Conservation (phyloP, 305 asterid genomes). For the Solanum aculeatissimum region DNA sequence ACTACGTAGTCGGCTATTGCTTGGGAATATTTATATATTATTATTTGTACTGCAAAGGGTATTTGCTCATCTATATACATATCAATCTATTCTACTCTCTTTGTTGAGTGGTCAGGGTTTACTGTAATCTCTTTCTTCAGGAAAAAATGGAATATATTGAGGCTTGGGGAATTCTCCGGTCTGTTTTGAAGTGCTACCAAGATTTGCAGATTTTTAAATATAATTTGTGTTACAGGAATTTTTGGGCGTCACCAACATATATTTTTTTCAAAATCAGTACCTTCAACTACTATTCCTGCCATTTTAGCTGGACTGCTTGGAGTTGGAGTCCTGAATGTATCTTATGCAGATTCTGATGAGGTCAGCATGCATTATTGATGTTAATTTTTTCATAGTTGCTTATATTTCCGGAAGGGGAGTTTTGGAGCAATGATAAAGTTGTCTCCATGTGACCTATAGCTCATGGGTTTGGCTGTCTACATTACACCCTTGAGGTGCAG, state of each 20-base stretch:
- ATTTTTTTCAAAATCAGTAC: constrained; percentile 2
- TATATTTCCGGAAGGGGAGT: not conserved
- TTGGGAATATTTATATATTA: not conserved
- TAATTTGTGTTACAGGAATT: constrained; percentile 25
- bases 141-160: not conserved
- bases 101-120: not conserved
- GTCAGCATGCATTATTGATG: constrained; percentile 19
- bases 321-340: constrained; percentile 43
- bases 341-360: constrained; percentile 66
- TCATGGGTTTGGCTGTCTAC: not conserved
- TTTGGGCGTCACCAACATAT: constrained; percentile 15
- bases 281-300: constrained; percentile 21
- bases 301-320: constrained; percentile 72
- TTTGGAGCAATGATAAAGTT: not conserved
- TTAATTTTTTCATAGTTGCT: not conserved
- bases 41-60: not conserved
- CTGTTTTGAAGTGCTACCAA: not conserved
- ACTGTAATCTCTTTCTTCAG: not conserved
- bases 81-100: not conserved
- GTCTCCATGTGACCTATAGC: not conserved
- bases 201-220: not conserved
- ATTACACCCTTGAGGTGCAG: not conserved
- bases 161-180: not conserved
- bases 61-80: not conserved
- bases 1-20: not conserved